These are phyloP conservation scores for Pseudognaphalium luteoalbum DNA, from an alignment of 129 eudicot genomes.

Conservation along the genomic window DNA sequence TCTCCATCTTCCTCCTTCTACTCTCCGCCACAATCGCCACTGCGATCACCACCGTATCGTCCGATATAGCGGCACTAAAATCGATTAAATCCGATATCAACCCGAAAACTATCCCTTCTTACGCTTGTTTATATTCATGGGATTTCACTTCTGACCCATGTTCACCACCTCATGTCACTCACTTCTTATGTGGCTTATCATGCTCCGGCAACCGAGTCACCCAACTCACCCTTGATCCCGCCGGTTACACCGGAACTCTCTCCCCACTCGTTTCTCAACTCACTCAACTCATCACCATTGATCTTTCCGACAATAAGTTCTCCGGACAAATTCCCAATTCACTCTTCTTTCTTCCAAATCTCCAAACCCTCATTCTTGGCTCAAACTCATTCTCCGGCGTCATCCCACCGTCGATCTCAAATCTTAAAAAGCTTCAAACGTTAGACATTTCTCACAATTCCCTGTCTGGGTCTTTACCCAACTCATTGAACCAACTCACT, in stretches of 20 bases:
- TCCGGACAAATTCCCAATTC: slow-evolving; percentile 64
- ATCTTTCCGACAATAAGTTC: slow-evolving; percentile 67
- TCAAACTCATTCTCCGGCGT: slow-evolving; percentile 67
- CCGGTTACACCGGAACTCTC: slow-evolving; percentile 73
- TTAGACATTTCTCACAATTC: slow-evolving; percentile 61
- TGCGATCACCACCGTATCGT: slow-evolving; percentile 30
- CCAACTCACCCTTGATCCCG: slow-evolving; percentile 81
- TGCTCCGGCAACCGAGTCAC: slow-evolving; percentile 64
- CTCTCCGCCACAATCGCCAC: slow-evolving; percentile 1
- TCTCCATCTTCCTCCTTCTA: slow-evolving; percentile 17
- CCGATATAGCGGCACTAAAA: slow-evolving; percentile 56
- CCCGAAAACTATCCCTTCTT: slow-evolving; percentile 55
- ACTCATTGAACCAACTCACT: slow-evolving; percentile 43
- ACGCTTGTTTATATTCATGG: slow-evolving; percentile 67
- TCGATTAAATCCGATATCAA: slow-evolving; percentile 57
- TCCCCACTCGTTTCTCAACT: slow-evolving; percentile 74
- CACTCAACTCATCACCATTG: slow-evolving; percentile 61
- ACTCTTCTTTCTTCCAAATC: slow-evolving; percentile 53
- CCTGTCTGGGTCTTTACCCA: slow-evolving; percentile 56
- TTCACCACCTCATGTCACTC: slow-evolving; percentile 53
- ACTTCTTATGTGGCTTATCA: slow-evolving; percentile 68
- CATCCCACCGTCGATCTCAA: slow-evolving; percentile 51
- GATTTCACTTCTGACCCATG: slow-evolving; percentile 68
- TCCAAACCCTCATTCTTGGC: slow-evolving; percentile 55
- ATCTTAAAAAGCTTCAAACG: slow-evolving; percentile 41